phyloP scores from a whole-genome alignment of 768 basidiomycete genomes.

The Kwoniella botswanensis region DNA sequence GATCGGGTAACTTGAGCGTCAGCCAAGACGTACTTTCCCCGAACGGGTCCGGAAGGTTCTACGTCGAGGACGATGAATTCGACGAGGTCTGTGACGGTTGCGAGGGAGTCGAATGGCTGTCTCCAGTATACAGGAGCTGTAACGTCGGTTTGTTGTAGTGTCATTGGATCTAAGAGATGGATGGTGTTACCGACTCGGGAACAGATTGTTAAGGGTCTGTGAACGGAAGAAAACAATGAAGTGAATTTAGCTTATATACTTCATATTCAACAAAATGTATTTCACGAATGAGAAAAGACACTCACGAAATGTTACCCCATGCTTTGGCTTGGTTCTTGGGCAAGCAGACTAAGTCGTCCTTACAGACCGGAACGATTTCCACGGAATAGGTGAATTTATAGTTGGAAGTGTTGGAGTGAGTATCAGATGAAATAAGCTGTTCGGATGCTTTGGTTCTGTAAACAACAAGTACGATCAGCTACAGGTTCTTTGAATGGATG shows the following conservation, averaged over 20 bases:
- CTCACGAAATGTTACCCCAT: constrained; percentile 77
- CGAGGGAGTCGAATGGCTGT: constrained; percentile 82
- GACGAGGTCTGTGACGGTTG: constrained; percentile 79
- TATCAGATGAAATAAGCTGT: constrained; percentile 90
- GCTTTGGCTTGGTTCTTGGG: constrained; percentile 79
- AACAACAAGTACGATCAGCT: not conserved
- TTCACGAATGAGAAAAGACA: not conserved
- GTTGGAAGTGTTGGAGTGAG: constrained; percentile 88
- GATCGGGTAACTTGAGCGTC: constrained; percentile 85
- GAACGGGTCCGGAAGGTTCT: constrained; percentile 74
- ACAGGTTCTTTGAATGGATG: not conserved
- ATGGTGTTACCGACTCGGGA: constrained; percentile 88
- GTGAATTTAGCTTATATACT: not conserved
- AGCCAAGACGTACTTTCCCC: constrained; percentile 80
- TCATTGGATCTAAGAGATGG: constrained; percentile 86
- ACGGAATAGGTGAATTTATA: constrained; percentile 98
- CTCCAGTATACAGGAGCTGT: constrained; percentile 84
- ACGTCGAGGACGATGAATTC: constrained; percentile 96
- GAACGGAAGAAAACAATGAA: not conserved
- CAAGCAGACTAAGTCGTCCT: constrained; percentile 93
- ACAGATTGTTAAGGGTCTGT: constrained; percentile 78
- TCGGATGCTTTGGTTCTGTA: constrained; percentile 87
- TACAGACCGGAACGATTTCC: constrained; percentile 95
- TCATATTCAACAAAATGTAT: no score
- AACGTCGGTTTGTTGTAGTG: constrained; percentile 82